Conservation (phyloP, 2,329 filamentous ascomycete genomes). For the Alternaria sp. region DNA sequence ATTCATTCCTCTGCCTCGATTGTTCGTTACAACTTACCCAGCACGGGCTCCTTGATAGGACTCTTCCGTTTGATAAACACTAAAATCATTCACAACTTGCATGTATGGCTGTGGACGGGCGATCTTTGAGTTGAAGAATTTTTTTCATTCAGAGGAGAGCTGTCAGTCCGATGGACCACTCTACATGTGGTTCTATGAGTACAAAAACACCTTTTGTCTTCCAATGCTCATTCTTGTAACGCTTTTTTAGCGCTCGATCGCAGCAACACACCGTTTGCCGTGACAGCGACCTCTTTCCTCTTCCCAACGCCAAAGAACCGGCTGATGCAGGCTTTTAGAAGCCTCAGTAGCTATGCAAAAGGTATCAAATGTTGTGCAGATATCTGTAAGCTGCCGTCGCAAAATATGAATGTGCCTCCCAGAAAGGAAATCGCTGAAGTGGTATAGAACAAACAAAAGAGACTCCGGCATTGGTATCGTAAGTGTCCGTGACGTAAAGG, state of each 20-base stretch:
- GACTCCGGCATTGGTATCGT: constrained; percentile 45
- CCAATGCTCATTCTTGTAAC: constrained; percentile 5
- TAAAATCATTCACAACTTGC: not conserved
- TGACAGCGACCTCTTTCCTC: constrained; percentile 13
- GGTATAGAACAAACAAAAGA: constrained; percentile 47
- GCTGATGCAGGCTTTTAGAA: constrained; percentile 13
- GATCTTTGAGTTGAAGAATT: constrained; percentile 10
- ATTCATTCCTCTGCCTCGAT: no score
- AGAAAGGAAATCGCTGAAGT: constrained; percentile 67
- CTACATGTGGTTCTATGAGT: constrained; percentile 19
- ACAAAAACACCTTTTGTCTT: constrained; percentile 25
- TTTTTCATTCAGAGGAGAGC: constrained; percentile 16
- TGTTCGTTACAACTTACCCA: no score
- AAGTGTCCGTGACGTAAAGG: constrained; percentile 34
- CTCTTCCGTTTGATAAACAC: not conserved
- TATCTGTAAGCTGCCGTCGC: constrained; percentile 6
- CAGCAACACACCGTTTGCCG: constrained; percentile 19
- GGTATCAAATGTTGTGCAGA: constrained; percentile 17
- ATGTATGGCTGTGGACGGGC: not conserved
- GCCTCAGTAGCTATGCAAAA: constrained; percentile 15
- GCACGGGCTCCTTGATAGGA: no score
- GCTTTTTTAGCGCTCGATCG: constrained; percentile 18
- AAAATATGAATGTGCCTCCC: constrained; percentile 55
- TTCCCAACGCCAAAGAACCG: constrained; percentile 21
- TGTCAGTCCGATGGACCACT: constrained; percentile 9